Percentiles rank a stretch among this genome's conserved stretches.
Evolutionary conservation across 805 yeast species (phyloP).

Genomic region (Barnettozyma californica): DNA sequence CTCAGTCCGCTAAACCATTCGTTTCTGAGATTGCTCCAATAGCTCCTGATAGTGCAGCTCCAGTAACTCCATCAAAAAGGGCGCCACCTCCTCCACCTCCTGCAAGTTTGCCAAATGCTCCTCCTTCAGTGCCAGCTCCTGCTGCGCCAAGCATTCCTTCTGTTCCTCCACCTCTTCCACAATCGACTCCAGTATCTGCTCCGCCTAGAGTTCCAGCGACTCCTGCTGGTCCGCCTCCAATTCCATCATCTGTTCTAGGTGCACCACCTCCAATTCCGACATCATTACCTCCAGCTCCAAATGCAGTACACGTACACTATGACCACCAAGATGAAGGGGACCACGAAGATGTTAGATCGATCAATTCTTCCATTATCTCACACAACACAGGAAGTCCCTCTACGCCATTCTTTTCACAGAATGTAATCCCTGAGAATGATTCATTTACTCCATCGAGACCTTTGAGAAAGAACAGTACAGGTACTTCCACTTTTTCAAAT

Average conservation of each 20-base stretch:
- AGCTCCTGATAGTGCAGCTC: constrained; percentile 12
- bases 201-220: constrained; percentile 8
- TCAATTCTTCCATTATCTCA: constrained; percentile 8
- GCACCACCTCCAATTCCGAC: constrained; percentile 4
- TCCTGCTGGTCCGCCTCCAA: constrained; percentile 8
- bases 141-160: constrained; percentile 8
- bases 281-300: constrained; percentile 7
- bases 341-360: constrained; percentile 5
- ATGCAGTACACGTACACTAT: constrained; percentile 3
- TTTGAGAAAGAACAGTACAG: constrained; percentile 5
- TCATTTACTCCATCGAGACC: constrained; percentile 4
- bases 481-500: constrained; percentile 3
- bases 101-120: constrained; percentile 2
- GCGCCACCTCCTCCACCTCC: constrained; percentile 11
- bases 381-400: neutral
- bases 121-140: constrained; percentile 12
- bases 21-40: neutral
- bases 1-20: neutral
- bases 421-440: constrained; percentile 1
- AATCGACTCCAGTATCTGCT: constrained; percentile 1
- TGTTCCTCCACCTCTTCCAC: constrained; percentile 17
- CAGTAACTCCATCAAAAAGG: constrained; percentile 18
- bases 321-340: neutral
- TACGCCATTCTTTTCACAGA: neutral
- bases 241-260: neutral